Conservation (phyloP, 164 flowering plant species). For the Berberis vulgaris region DNA sequence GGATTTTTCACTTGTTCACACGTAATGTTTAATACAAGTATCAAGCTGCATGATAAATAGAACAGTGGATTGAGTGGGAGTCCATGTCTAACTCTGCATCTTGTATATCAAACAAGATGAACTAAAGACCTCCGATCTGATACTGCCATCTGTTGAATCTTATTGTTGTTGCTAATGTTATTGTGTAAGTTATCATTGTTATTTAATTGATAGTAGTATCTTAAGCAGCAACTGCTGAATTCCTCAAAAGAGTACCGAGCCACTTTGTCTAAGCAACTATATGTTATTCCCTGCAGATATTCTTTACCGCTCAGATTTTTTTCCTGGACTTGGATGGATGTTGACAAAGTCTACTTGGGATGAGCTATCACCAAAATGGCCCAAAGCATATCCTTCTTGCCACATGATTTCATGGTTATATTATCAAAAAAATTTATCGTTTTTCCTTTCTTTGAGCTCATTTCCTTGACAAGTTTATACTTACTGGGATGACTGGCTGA, state of each 20-base stretch:
- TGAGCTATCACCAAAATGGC: conserved; percentile 99
- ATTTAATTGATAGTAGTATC: no score
- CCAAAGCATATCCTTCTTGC: conserved; percentile 94
- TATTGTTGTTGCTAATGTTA: no score
- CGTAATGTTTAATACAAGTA: neutral
- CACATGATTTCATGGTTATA: conserved; percentile 9
- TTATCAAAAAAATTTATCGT: conserved; percentile 5
- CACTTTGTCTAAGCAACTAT: neutral
- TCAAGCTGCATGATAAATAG: no score
- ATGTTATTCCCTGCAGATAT: conserved; percentile 44
- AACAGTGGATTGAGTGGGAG: no score
- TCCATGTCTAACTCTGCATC: no score
- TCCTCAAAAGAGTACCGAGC: no score
- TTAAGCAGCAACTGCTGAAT: no score
- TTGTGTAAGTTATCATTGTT: no score
- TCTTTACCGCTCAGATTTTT: conserved; percentile 94
- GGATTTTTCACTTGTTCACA: neutral
- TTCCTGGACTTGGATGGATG: conserved; percentile 99
- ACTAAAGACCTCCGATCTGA: no score
- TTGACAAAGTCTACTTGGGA: conserved; percentile 75
- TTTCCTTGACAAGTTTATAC: conserved; percentile 65
- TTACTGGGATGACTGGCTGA: conserved; percentile 99
- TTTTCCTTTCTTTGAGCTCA: conserved; percentile 4
- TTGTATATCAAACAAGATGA: no score
- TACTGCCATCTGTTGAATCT: no score